A percentile compares a stretch with the other conserved stretches of the same genome.
phyloP scores from a whole-genome alignment of 78 protist species.

The Blattamonas nauphoetae region DNA sequence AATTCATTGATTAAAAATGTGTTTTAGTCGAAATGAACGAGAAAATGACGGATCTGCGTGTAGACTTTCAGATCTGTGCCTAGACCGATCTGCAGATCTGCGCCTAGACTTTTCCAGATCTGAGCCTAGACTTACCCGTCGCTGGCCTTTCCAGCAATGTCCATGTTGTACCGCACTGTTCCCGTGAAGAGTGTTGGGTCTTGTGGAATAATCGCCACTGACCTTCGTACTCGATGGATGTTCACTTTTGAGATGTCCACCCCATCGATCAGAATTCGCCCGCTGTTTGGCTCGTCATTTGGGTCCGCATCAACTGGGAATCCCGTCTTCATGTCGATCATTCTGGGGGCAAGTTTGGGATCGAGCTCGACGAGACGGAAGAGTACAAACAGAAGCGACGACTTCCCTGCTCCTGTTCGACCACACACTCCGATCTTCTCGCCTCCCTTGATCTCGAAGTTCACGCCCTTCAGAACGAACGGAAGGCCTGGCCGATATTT shows the following conservation, averaged over 20 bases:
- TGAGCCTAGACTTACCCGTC: too few relatives aligned
- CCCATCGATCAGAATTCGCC: constrained; percentile 39
- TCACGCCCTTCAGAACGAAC: neutral
- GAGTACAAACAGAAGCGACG: constrained; percentile 11
- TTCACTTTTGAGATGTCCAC: constrained; percentile 44
- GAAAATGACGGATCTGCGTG: too few relatives aligned
- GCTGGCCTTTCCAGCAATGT: constrained; percentile 53
- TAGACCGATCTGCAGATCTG: too few relatives aligned
- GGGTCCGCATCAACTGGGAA: neutral
- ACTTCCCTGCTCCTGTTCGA: constrained; percentile 32
- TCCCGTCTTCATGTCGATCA: neutral
- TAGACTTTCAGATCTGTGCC: too few relatives aligned
- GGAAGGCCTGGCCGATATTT: constrained; percentile 17
- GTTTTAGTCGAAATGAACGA: too few relatives aligned
- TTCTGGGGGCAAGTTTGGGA: neutral
- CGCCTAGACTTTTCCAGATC: too few relatives aligned
- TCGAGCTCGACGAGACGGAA: neutral
- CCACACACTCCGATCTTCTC: constrained; percentile 5
- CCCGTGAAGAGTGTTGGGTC: constrained; percentile 73
- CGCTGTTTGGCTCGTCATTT: constrained; percentile 4
- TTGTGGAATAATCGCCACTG: constrained; percentile 81
- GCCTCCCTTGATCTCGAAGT: neutral
- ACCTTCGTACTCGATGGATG: constrained; percentile 45
- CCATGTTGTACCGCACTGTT: constrained; percentile 72
- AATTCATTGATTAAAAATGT: too few relatives aligned